Base-by-base conservation (phyloP, 805 yeast species). In the Metschnikowia corniflorae region DNA sequence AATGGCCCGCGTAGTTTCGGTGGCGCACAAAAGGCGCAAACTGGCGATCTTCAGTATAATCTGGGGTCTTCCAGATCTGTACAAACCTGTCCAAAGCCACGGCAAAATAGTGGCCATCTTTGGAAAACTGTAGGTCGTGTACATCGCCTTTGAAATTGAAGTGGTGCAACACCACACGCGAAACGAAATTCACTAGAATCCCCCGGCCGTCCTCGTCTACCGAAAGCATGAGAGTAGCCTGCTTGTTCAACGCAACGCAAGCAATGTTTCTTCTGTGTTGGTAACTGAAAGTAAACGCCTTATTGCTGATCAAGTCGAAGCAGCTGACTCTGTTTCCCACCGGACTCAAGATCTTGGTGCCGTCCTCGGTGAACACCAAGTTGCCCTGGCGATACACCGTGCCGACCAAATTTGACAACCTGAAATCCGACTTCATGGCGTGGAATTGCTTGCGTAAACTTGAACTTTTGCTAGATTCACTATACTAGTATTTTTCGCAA, bases 331-430 rank as follows among this genome's bases (percentile, higher is more conserved):
- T 66, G 59, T 91, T 93, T 10, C 98, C 98, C 3, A 93, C 97
- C 0, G 98, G 97, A 41, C 93, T 81, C 30, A 93, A 63, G 22
- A 93, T 68, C 38, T 77, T 75, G 8, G 83, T 78, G 2, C 98
- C 98, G 55, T 89, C 96, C 1, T 81, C 77, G 1, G 95, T 81
- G 65, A 82, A 93, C 5, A 82, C 70, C 18, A 93, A 64, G 58
- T 91, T 88, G n/a, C 97, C 98, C 55, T 83, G 86, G 33, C 94
- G 71, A 57, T 93, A 93, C 3, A 93, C 97, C 0, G 97, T 89
- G 19, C 98, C 98, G 50, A 93, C 67, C 21, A 93, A 70, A 63
- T 91, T 93, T 22, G 94, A 80, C 51, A 93, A 83, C 73, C 82
- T 67, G 52, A 82, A 87, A 64, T 86, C 94, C n/a, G 95, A 80